phyloP scores from a whole-genome alignment of 2,329 filamentous ascomycete genomes.

The Diaporthe sp. region DNA sequence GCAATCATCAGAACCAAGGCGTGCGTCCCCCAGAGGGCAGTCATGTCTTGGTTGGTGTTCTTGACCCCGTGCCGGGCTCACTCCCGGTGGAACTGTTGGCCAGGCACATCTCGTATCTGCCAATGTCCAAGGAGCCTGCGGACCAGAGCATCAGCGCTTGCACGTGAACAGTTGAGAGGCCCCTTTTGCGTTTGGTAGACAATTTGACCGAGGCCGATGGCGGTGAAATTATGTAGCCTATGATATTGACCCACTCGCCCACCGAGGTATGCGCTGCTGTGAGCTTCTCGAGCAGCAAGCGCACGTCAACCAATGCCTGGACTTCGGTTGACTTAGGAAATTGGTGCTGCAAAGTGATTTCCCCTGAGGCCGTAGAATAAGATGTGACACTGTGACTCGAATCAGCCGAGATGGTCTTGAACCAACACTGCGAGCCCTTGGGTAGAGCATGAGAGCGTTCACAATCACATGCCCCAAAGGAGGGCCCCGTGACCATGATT shows the following conservation, averaged over 20 bases:
- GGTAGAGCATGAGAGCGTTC: not conserved
- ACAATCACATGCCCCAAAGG: not conserved
- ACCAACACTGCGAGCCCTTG: not conserved
- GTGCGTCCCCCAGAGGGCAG: not conserved
- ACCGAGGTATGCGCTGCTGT: constrained; percentile 73
- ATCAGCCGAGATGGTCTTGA: constrained; percentile 42
- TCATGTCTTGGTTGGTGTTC: not conserved
- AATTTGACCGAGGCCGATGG: constrained; percentile 29
- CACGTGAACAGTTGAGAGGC: constrained; percentile 57
- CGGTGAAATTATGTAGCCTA: constrained; percentile 77
- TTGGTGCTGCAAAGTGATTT: constrained; percentile 76
- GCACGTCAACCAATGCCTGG: constrained; percentile 75
- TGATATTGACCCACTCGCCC: constrained; percentile 90
- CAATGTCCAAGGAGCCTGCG: constrained; percentile 78
- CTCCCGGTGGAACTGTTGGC: constrained; percentile 44
- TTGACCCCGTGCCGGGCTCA: not conserved
- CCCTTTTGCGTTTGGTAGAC: constrained; percentile 31
- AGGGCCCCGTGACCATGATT: not conserved
- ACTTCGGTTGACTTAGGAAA: constrained; percentile 64
- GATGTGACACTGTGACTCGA: constrained; percentile 58
- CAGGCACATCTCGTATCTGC: constrained; percentile 76
- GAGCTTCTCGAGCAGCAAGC: constrained; percentile 76
- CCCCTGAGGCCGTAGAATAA: constrained; percentile 67
- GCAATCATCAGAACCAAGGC: not conserved
- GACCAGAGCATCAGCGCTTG: constrained; percentile 85